Percentiles rank a stretch among this genome's conserved stretches.
phyloP scores from a whole-genome alignment of 306 rosid species.

The Cicer cuneatum region DNA sequence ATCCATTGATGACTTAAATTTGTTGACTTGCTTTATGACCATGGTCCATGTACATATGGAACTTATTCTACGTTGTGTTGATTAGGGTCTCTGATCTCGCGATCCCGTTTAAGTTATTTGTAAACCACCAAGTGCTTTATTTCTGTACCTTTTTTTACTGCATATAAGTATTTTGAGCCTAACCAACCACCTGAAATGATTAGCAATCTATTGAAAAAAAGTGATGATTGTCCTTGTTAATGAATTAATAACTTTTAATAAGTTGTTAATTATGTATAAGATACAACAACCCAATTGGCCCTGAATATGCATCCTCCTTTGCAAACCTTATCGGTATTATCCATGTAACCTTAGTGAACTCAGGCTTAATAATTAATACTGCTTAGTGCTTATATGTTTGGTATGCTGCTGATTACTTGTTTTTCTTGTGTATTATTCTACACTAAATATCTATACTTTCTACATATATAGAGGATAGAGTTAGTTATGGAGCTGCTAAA shows the following conservation, averaged over 20 bases:
- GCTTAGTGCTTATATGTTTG: background rate
- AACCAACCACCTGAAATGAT: background rate
- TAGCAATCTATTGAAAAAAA: conserved; percentile 2
- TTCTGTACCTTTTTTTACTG: background rate
- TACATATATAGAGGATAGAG: conserved; percentile 2
- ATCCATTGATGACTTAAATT: background rate
- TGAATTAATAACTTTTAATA: background rate
- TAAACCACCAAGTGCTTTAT: conserved; percentile 5
- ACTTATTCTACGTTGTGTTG: conserved; percentile 2
- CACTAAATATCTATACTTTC: background rate
- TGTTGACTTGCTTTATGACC: background rate
- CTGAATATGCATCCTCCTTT: background rate
- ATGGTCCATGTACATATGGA: background rate
- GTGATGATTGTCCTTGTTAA: conserved; percentile 17
- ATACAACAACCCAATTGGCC: conserved; percentile 7
- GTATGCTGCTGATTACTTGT: conserved; percentile 29
- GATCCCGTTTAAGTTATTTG: background rate
- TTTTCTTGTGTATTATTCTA: background rate
- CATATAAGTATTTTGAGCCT: background rate
- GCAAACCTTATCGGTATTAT: background rate
- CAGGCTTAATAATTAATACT: background rate
- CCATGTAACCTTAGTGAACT: background rate
- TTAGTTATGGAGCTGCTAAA: background rate
- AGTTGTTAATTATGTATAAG: conserved; percentile 1
- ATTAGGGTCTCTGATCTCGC: conserved; percentile 11